phyloP scores from a whole-genome alignment of 148 eudicot species.

The Arbutus unedo region DNA sequence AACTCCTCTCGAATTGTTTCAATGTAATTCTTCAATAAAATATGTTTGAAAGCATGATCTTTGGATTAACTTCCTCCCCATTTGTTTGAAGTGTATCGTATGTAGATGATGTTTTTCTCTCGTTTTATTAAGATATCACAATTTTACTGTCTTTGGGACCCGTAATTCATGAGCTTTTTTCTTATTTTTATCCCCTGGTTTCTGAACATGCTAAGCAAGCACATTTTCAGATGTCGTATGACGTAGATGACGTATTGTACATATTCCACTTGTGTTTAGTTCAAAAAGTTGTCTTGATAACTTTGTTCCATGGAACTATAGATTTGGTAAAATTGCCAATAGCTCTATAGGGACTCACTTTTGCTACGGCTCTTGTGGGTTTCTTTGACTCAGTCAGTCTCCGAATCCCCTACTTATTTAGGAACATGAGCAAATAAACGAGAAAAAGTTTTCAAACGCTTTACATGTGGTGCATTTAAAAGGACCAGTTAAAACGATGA shows the following conservation, averaged over 20 bases:
- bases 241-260: neutral
- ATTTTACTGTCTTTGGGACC: neutral
- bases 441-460: neutral
- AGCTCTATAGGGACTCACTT: neutral
- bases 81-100: neutral
- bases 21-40: slow-evolving; percentile 11
- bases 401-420: too few relatives aligned
- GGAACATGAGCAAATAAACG: neutral
- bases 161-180: neutral
- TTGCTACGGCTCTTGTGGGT: too few relatives aligned
- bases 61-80: slow-evolving; percentile 1
- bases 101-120: neutral
- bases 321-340: neutral
- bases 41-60: neutral
- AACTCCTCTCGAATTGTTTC: slow-evolving; percentile 21
- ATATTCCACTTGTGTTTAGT: neutral
- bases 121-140: neutral
- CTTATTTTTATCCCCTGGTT: neutral
- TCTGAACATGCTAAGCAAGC: neutral
- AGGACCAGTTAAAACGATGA: neutral
- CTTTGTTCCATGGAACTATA: neutral
- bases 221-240: neutral
- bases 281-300: too few relatives aligned
- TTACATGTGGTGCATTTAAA: neutral
- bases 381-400: too few relatives aligned